Conservation (phyloP, 2,329 filamentous ascomycete genomes). For the Ophiocordyceps unilateralis region DNA sequence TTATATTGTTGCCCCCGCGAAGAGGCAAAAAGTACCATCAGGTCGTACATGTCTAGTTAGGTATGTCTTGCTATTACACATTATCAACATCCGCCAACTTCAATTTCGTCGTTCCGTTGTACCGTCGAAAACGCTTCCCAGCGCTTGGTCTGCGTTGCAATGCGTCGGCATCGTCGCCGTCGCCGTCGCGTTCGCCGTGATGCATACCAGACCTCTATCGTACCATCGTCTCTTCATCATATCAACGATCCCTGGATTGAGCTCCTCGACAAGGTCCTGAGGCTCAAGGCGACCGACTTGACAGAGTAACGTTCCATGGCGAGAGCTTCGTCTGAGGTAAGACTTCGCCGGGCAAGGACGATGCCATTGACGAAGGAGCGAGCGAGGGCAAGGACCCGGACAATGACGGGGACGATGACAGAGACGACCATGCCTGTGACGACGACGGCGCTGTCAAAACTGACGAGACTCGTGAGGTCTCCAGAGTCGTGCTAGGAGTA, state of each 20-base stretch:
- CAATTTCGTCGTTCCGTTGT: not conserved
- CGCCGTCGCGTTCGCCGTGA: not conserved
- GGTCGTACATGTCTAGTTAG: not conserved
- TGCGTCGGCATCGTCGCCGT: not conserved
- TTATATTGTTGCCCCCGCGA: not conserved
- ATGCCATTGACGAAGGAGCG: slow-evolving; percentile 2
- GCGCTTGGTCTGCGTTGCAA: slow-evolving; percentile 7
- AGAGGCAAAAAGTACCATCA: too few species aligned
- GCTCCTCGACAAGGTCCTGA: too few species aligned
- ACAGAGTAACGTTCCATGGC: slow-evolving; percentile 23
- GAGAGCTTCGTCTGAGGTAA: slow-evolving; percentile 6
- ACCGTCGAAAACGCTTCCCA: slow-evolving; percentile 3
- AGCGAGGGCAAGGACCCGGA: not conserved
- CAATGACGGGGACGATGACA: slow-evolving; percentile 2
- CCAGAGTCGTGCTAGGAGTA: slow-evolving; percentile 1
- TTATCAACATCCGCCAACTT: not conserved
- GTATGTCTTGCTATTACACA: not conserved
- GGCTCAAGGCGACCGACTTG: not conserved
- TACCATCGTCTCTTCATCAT: too few species aligned
- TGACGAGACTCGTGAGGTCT: not conserved
- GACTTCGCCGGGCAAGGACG: slow-evolving; percentile 3
- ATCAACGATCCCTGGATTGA: too few species aligned
- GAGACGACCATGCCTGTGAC: not conserved
- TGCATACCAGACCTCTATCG: not conserved
- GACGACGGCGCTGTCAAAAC: not conserved